Base-by-base conservation (phyloP, 192 early-diverging fungal species). In the Podila horticola region DNA sequence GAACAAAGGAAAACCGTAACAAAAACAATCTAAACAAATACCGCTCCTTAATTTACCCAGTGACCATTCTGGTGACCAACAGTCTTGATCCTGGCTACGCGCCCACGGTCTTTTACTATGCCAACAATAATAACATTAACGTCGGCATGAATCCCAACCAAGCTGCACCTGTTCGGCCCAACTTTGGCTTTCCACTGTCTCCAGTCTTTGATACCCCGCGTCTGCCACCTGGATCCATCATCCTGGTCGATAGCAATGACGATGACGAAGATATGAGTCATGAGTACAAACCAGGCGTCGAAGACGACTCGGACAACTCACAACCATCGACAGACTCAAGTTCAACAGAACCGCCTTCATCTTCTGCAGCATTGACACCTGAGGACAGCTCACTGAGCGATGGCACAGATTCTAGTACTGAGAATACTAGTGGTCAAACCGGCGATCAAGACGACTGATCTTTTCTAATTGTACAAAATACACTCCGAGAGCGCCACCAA, bases 51-150 rank as follows among this genome's bases (percentile, higher is more conserved):
- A 48, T 48, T n/a, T 33, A 30, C 31, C 34, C 31, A 81, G 76
- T 81, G 62, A 81, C 76, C 17, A 63, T 81, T 13, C 59, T 64
- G 72, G 41, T 66, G 8, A 64, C 71, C 11, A 67, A 55, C 28
- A 45, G 41, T 1, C 71, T 81, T 61, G 66, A 64, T 24, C 28
- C 28, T 3, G 13, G 59, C 19, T 81, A 65, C 29, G 7, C 41
- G 11, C 71, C 71, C 10, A n/a, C 60, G 2, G 38, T 58, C 0
- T 72, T 64, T 38, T 64, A 69, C 41, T 68, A 69, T 57, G n/a
- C 19, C 45, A 57, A 52, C 48, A 48, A 38, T n/a, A 55, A n/a
- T 49, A 22, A 7, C 65, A 6, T 29, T 0, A 2, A 13, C 62
- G 30, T 9, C 51, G 13, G 13, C 7, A 3, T 17, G 49, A 24